Conservation (phyloP, 1,139 yeast species). For the Debaryomycetaceae sp. region DNA sequence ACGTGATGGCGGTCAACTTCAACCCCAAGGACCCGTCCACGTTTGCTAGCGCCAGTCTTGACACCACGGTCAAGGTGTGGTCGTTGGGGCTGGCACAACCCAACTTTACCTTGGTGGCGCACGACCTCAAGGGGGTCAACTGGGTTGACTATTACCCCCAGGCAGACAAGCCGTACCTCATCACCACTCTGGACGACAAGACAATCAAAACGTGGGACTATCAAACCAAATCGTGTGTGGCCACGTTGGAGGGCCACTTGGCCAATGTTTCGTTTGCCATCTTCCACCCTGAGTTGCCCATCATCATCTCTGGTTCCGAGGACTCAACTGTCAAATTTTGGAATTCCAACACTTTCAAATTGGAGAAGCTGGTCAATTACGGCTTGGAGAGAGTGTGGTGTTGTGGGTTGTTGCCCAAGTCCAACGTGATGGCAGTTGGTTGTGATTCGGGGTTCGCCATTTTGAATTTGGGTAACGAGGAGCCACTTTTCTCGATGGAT, state of each 20-base stretch:
- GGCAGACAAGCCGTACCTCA: slow-evolving; percentile 92
- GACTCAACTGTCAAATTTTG: slow-evolving; percentile 77
- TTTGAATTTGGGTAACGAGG: slow-evolving; percentile 86
- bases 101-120: slow-evolving; percentile 87
- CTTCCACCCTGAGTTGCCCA: slow-evolving; percentile 93
- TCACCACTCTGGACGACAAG: slow-evolving; percentile 90
- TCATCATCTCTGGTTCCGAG: slow-evolving; percentile 79
- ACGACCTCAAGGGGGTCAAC: slow-evolving; percentile 90
- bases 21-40: slow-evolving; percentile 98
- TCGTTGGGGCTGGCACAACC: slow-evolving; percentile 86
- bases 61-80: slow-evolving; percentile 96
- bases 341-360: slow-evolving; percentile 75
- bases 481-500: slow-evolving; percentile 92
- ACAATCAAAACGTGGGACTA: slow-evolving; percentile 95
- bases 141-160: slow-evolving; percentile 96
- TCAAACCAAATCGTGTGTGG: slow-evolving; percentile 94
- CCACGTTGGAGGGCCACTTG: slow-evolving; percentile 89
- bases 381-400: slow-evolving; percentile 98
- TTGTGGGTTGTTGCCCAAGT: slow-evolving; percentile 69
- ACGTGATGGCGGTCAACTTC: slow-evolving; percentile 90
- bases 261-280: slow-evolving; percentile 94
- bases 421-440: slow-evolving; percentile 85
- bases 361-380: slow-evolving; percentile 86
- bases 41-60: slow-evolving; percentile 95
- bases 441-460: slow-evolving; percentile 92